Evolutionary conservation across 2,329 filamentous ascomycete species (phyloP).

Genomic region (Aspergillus carbonarius): DNA sequence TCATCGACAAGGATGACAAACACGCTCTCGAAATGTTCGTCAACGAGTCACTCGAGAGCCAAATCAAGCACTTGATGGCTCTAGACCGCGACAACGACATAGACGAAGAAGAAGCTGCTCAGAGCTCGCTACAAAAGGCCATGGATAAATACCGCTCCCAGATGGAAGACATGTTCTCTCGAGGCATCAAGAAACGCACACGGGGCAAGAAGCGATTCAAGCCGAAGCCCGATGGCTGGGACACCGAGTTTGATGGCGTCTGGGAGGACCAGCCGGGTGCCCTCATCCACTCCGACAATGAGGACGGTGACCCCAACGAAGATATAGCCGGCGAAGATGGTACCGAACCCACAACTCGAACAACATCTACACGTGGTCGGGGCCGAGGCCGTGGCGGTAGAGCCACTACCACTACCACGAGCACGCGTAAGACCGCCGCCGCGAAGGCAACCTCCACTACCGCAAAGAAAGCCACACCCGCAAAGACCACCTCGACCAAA

Average conservation of each 20-base stretch:
- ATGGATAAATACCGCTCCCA: constrained; percentile 72
- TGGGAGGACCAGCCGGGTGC: constrained; percentile 81
- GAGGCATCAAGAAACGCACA: constrained; percentile 59
- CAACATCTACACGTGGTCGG: constrained; percentile 47
- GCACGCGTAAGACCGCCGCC: constrained; percentile 39
- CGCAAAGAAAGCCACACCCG: constrained; percentile 24
- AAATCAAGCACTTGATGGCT: constrained; percentile 68
- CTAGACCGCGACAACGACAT: constrained; percentile 68
- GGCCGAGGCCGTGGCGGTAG: constrained; percentile 47
- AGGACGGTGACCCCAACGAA: constrained; percentile 48
- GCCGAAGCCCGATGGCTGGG: constrained; percentile 77
- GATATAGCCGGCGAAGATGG: constrained; percentile 51
- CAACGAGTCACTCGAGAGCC: constrained; percentile 66
- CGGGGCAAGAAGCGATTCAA: constrained; percentile 61
- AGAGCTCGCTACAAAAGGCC: constrained; percentile 68
- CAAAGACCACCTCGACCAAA: constrained; percentile 19
- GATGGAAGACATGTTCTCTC: constrained; percentile 69
- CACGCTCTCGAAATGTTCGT: constrained; percentile 84
- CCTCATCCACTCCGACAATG: constrained; percentile 53
- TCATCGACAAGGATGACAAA: constrained; percentile 93
- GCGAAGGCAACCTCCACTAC: constrained; percentile 33
- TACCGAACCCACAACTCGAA: constrained; percentile 35
- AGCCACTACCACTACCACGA: constrained; percentile 43
- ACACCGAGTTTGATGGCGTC: constrained; percentile 81
- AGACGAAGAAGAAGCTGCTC: constrained; percentile 61